Evolutionary conservation across 257 asterid species (phyloP), one percentile per base, ranked within the genome.

Genomic region (Schizonepeta tenuifolia): DNA sequence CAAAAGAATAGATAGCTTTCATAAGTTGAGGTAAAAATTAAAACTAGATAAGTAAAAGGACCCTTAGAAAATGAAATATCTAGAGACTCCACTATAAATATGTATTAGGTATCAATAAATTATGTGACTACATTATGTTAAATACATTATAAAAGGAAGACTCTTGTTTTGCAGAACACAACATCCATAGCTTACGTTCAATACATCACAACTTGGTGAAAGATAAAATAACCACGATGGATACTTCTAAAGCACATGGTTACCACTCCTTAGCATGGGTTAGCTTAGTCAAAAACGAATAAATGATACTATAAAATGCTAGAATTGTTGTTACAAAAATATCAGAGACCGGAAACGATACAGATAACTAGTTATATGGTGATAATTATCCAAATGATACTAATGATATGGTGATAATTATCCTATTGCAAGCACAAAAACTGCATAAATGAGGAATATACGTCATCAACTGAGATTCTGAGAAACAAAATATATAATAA

Each of bases 221-320:
- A 3, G 26, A 26, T 35, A 33, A 66, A 56, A 13, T 49, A 44
- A 58, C 22, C 14, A 15, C 11, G 21, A 43, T 9, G 14, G 33
- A 63, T 40, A 67, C 54, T 68, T 68, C 55, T 46, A 20, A 55
- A 53, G 50, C 38, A 60, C 14, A 60, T 20, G 47, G 33, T 17
- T 17, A 70, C 71, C 56, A 72, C 31, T 17, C 24, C 43, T 60
- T 53, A 70, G 36, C 60, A 63, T 50, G 46, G 24, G 1, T 67
- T 56, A 68, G 13, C 44, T 59, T 47, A n/a, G 47, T 43, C 21
- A 49, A 50, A 36, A 28, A 40, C 67, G n/a, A n/a, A n/a, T n/a
- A n/a, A n/a, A n/a, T n/a, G n/a, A n/a, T n/a, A n/a, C n/a, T n/a
- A n/a, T n/a, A n/a, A n/a, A n/a, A n/a, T n/a, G n/a, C n/a, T n/a